Conservation (phyloP, 2,329 filamentous ascomycete genomes). For the Zymoseptoria pseudotritici region DNA sequence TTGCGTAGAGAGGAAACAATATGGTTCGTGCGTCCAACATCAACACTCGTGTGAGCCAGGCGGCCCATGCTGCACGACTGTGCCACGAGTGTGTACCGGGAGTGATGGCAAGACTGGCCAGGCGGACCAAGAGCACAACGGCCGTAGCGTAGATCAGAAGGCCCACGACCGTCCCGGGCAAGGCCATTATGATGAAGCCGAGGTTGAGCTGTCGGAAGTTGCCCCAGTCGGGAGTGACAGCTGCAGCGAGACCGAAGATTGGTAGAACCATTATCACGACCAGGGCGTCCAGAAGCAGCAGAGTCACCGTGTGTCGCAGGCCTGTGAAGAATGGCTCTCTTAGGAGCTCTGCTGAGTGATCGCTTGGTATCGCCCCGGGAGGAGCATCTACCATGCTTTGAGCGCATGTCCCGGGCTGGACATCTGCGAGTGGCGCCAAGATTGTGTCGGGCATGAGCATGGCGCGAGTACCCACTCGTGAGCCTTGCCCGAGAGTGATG, state of each 20-base stretch:
- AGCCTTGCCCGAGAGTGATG: neutral
- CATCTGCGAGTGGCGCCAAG: conserved; percentile 1
- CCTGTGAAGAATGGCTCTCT: neutral
- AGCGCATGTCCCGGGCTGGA: conserved; percentile 2
- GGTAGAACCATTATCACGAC: conserved; percentile 1
- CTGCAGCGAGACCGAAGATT: conserved; percentile 1
- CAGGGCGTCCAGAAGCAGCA: conserved; percentile 2
- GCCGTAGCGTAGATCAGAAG: neutral
- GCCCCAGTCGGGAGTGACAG: conserved; percentile 1
- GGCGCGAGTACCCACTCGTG: conserved; percentile 2
- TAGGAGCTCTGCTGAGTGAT: neutral
- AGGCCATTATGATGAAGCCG: conserved; percentile 3
- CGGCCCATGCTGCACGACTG: conserved; percentile 5
- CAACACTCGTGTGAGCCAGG: conserved; percentile 4
- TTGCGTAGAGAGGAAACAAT: conserved; percentile 4
- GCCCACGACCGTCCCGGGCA: conserved; percentile 3
- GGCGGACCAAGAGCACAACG: conserved; percentile 1
- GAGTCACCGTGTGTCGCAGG: conserved; percentile 2
- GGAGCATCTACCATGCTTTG: neutral
- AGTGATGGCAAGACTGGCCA: conserved; percentile 3
- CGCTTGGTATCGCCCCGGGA: neutral
- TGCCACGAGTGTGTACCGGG: conserved; percentile 6
- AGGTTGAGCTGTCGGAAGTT: neutral
- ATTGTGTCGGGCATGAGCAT: conserved; percentile 4
- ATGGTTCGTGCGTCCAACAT: conserved; percentile 5